These are phyloP conservation scores for Psilocybe tampanensis DNA, from an alignment of 768 basidiomycete genomes.

Conservation along the genomic window DNA sequence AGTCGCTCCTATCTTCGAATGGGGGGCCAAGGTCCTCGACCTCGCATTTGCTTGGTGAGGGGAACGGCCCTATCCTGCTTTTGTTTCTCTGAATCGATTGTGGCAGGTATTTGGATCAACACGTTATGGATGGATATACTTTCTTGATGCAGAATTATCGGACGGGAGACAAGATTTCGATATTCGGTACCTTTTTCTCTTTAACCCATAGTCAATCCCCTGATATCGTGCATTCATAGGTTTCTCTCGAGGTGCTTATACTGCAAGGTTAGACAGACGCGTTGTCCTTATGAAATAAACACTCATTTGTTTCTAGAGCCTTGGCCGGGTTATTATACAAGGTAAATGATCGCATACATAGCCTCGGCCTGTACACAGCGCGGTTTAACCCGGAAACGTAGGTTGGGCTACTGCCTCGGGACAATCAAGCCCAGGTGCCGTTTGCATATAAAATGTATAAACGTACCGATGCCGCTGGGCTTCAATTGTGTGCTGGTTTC, in stretches of 20 bases:
- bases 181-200: constrained; percentile 53
- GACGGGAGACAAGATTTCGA: constrained; percentile 72
- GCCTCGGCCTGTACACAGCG: background rate
- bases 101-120: constrained; percentile 65
- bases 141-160: constrained; percentile 81
- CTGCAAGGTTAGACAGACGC: constrained; percentile 39
- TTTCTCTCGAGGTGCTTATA: constrained; percentile 67
- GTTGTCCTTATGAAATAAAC: background rate
- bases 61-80: background rate
- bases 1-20: constrained; percentile 61
- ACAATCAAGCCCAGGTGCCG: constrained; percentile 67
- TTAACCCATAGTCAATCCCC: too few species aligned
- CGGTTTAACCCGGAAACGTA: constrained; percentile 22
- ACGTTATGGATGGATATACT: constrained; percentile 75
- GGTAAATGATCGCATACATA: constrained; percentile 37
- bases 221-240: constrained; percentile 49
- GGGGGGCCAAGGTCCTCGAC: constrained; percentile 65
- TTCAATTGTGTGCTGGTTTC: constrained; percentile 60
- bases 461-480: constrained; percentile 45
- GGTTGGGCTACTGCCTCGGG: constrained; percentile 72
- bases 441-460: constrained; percentile 79
- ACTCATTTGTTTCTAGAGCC: constrained; percentile 47
- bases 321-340: constrained; percentile 77
- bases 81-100: background rate
- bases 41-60: constrained; percentile 72